Percentiles rank a stretch among this genome's conserved stretches.
phyloP scores from a whole-genome alignment of 106 monocot genomes.

The Alisma plantagoaquatica region DNA sequence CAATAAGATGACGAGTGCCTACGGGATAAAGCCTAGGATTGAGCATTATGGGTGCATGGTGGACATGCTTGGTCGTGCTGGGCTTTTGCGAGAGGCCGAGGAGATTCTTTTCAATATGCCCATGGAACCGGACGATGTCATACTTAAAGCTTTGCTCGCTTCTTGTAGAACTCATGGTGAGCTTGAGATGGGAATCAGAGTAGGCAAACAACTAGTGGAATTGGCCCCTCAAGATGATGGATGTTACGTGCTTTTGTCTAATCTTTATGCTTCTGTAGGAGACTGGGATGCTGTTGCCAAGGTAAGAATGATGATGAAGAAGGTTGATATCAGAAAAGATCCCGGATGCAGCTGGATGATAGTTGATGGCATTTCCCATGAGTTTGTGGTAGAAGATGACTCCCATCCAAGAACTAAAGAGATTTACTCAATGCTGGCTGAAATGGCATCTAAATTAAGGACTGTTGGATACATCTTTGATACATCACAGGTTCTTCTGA shows the following conservation, averaged over 20 bases:
- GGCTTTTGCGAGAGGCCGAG: conserved; percentile 23
- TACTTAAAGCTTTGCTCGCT: conserved; percentile 20
- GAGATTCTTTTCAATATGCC: conserved; percentile 18
- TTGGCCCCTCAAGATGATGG: conserved; percentile 15
- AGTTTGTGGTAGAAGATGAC: conserved; percentile 25
- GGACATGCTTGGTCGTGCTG: conserved; percentile 35
- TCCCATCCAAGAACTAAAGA: conserved; percentile 18
- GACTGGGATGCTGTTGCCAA: conserved; percentile 22
- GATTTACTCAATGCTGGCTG: conserved; percentile 18
- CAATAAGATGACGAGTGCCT: conserved; percentile 13
- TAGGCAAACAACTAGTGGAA: conserved; percentile 12
- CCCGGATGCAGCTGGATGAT: conserved; percentile 25
- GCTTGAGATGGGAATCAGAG: conserved; percentile 10
- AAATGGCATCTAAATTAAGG: conserved; percentile 12
- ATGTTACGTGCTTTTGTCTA: conserved; percentile 21
- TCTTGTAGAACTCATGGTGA: conserved; percentile 15
- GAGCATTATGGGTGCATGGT: conserved; percentile 38
- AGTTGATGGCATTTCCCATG: conserved; percentile 11
- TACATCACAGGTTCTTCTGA: conserved; percentile 16
- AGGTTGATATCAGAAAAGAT: conserved; percentile 20
- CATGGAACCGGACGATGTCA: conserved; percentile 16
- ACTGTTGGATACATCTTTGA: conserved; percentile 9
- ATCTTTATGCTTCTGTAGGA: conserved; percentile 22
- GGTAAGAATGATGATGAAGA: conserved; percentile 30
- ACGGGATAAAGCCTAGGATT: conserved; percentile 13